Evolutionary conservation across 2,329 filamentous ascomycete genomes (phyloP).

Genomic region (Fusarium poae): DNA sequence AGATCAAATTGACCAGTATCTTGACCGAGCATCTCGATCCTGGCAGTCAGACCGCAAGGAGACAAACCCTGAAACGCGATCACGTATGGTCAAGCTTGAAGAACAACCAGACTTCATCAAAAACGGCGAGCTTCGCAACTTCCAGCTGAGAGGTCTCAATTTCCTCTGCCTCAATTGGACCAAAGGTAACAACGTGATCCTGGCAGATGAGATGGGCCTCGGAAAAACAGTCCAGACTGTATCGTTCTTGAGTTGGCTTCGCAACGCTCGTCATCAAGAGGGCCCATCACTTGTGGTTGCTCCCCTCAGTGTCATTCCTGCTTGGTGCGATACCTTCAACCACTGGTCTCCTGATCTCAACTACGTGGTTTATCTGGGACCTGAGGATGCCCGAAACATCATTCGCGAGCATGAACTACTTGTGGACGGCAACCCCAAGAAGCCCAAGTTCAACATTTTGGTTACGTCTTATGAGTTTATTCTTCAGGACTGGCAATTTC

Average conservation of each 20-base stretch:
- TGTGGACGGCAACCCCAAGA: conserved; percentile 85
- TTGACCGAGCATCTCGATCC: conserved; percentile 84
- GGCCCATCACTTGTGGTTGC: conserved; percentile 98
- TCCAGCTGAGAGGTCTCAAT: conserved; percentile 94
- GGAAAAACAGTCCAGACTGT: conserved; percentile 99
- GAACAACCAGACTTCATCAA: conserved; percentile 88
- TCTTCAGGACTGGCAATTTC: conserved; percentile 83
- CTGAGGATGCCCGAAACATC: conserved; percentile 84
- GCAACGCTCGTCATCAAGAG: conserved; percentile 88
- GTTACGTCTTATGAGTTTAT: conserved; percentile 99
- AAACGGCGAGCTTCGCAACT: conserved; percentile 87
- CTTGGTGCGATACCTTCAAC: conserved; percentile 98
- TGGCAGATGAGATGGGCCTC: conserved; percentile 98
- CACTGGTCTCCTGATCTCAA: conserved; percentile 96
- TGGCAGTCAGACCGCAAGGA: conserved; percentile 85
- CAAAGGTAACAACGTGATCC: conserved; percentile 91
- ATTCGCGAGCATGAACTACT: conserved; percentile 93
- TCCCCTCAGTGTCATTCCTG: conserved; percentile 94
- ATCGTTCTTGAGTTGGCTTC: conserved; percentile 95
- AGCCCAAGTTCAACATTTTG: conserved; percentile 96
- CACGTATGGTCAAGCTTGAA: conserved; percentile 78
- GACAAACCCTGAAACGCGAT: conserved; percentile 79
- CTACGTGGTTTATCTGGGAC: conserved; percentile 96
- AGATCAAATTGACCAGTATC: conserved; percentile 89
- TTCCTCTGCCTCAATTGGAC: conserved; percentile 98